Evolutionary conservation across 2,329 filamentous ascomycete genomes (phyloP), one percentile per base, ranked within the genome.

Genomic region (Mariannaea elegans): DNA sequence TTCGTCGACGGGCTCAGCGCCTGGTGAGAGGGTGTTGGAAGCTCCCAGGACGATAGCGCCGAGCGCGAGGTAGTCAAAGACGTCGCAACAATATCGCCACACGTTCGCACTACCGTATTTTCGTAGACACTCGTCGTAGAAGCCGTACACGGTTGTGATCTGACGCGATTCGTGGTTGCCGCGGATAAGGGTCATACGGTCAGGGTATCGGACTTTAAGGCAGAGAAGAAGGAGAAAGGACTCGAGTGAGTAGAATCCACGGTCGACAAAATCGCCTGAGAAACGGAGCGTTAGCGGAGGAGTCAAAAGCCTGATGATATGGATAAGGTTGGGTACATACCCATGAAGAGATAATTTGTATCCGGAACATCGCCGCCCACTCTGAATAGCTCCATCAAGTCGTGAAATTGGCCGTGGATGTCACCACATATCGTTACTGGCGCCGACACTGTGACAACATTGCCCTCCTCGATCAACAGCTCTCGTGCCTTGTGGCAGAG

Each of bases 371-470:
- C 93, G 64, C 94, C 94, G 62, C 94, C 94, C 4, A 97, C 94
- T 52, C 93, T 87, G 75, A 97, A 97, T 6, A 97, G 87, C 77
- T 97, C 94, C 94, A 97, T 97, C 71, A 97, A 79, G 74, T 97
- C 94, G 73, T 97, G 94, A 73, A 97, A 97, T 76, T 97, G 94
- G 67, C 94, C 94, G 74, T 98, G 94, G 58, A 98, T 97, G 74
- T 97, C 94, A 71, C 94, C 94, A 73, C 94, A 97, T 85, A 97
- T 97, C 88, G 94, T 98, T 61, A 98, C 94, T 19, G 94, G 94
- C 62, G 94, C 94, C 74, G 94, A 91, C 63, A 99, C 94, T 16
- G 91, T 93, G 65, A 98, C 94, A 49, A 98, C 94, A 75, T 99
- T 98, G 66, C 93, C 94, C 80, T 99, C 95, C 78, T 98, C 95